Evolutionary conservation across 495 filamentous ascomycete genomes (phyloP).

Genomic region (Parachaetomium inaequale): DNA sequence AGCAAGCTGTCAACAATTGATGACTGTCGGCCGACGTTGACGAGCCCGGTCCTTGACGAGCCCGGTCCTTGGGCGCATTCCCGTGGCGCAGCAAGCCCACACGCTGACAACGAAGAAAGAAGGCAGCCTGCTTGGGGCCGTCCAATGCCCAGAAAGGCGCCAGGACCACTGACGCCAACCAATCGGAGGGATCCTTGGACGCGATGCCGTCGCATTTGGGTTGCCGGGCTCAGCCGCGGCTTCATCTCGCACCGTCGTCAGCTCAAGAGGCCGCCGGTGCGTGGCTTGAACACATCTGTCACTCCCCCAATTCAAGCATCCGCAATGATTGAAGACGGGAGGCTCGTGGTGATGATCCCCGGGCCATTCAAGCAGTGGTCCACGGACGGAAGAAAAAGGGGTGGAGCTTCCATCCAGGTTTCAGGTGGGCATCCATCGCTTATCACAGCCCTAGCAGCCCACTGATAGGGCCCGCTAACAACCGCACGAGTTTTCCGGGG

Average conservation of each 20-base stretch:
- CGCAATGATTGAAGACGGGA: no score
- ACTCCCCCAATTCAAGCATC: no score
- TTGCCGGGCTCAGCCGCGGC: neutral
- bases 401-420: no score
- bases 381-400: no score
- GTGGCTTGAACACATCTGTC: no score
- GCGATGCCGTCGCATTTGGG: conserved; percentile 4
- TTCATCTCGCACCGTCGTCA: neutral
- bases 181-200: neutral
- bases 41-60: neutral
- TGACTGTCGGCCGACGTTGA: neutral
- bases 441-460: no score
- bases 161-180: neutral
- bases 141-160: neutral
- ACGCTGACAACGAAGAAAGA: neutral
- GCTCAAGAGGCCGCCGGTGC: neutral
- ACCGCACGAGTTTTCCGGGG: neutral
- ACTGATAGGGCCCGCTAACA: no score
- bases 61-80: neutral
- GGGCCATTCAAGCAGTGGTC: no score
- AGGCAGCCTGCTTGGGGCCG: neutral
- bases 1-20: neutral
- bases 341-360: no score
- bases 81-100: conserved; percentile 13
- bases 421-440: no score